These are phyloP conservation scores for Claviceps sp. DNA, from an alignment of 2,329 filamentous ascomycete genomes.

Conservation along the genomic window DNA sequence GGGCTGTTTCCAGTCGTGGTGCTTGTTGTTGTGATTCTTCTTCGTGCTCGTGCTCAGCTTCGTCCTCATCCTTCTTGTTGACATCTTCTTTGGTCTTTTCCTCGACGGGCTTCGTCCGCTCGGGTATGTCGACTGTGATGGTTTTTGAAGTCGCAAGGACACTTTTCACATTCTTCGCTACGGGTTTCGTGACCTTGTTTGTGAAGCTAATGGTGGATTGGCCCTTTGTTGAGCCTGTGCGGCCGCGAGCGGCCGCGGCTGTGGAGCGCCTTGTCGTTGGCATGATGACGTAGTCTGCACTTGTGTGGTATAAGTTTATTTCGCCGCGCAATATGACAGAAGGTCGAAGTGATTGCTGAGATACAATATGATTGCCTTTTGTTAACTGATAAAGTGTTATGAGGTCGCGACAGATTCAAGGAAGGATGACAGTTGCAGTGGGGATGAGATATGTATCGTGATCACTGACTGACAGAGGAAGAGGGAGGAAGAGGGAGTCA, in stretches of 20 bases:
- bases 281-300: conserved; percentile 21
- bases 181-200: conserved; percentile 41
- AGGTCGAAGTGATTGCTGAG: neutral
- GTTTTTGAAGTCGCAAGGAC: conserved; percentile 22
- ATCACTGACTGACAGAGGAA: too few species aligned
- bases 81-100: conserved; percentile 12
- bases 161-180: conserved; percentile 32
- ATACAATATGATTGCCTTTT: neutral
- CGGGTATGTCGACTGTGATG: conserved; percentile 19
- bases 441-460: too few species aligned
- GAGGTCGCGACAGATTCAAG: neutral
- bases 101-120: conserved; percentile 11
- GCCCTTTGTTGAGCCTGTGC: conserved; percentile 25
- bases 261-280: conserved; percentile 35
- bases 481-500: too few species aligned
- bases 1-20: conserved; percentile 16
- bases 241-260: conserved; percentile 23
- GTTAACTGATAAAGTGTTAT: neutral
- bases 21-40: conserved; percentile 10
- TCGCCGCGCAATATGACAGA: too few species aligned
- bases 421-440: neutral
- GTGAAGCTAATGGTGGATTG: conserved; percentile 47
- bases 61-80: conserved; percentile 12
- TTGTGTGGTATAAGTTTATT: neutral
- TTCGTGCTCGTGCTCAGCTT: conserved; percentile 14